A percentile compares a stretch with the other conserved stretches of the same genome.
phyloP scores from a whole-genome alignment of 805 yeast genomes.

The Barnettozyma botsteinii region DNA sequence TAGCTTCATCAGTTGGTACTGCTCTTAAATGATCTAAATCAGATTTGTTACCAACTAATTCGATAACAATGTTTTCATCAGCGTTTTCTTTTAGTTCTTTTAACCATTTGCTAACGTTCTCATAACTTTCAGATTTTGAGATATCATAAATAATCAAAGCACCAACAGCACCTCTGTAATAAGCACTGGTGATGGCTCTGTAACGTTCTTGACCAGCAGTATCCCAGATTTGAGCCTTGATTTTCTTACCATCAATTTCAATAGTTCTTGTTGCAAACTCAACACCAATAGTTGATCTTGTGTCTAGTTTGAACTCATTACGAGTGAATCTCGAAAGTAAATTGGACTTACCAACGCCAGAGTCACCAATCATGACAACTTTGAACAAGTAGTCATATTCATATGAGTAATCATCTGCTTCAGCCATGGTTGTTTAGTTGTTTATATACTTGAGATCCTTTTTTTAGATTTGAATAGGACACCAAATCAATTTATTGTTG shows the following conservation, averaged over 20 bases:
- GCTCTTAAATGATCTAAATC: constrained; percentile 92
- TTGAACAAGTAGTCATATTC: constrained; percentile 93
- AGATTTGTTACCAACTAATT: constrained; percentile 85
- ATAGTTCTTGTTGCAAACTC: constrained; percentile 97
- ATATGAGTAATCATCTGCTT: constrained; percentile 58
- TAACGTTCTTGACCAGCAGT: constrained; percentile 99
- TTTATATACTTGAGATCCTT: neutral
- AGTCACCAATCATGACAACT: constrained; percentile 91
- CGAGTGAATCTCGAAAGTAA: constrained; percentile 89
- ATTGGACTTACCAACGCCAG: constrained; percentile 96
- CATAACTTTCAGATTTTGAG: constrained; percentile 83
- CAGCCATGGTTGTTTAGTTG: constrained; percentile 17
- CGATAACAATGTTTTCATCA: constrained; percentile 91
- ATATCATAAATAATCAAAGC: constrained; percentile 95
- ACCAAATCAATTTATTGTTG: neutral
- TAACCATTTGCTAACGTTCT: constrained; percentile 81
- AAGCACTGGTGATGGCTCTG: constrained; percentile 95
- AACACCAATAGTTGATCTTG: constrained; percentile 94
- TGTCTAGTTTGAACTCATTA: constrained; percentile 91
- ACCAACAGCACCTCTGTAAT: constrained; percentile 97
- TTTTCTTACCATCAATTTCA: constrained; percentile 76
- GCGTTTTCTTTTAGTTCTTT: constrained; percentile 89
- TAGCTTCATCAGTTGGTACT: constrained; percentile 96
- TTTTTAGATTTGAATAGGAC: neutral
- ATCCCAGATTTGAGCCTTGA: constrained; percentile 95